A percentile compares a stretch with the other conserved stretches of the same genome.
Conservation (phyloP, 805 yeast genomes). For the Schwanniomyces polymorphus region DNA sequence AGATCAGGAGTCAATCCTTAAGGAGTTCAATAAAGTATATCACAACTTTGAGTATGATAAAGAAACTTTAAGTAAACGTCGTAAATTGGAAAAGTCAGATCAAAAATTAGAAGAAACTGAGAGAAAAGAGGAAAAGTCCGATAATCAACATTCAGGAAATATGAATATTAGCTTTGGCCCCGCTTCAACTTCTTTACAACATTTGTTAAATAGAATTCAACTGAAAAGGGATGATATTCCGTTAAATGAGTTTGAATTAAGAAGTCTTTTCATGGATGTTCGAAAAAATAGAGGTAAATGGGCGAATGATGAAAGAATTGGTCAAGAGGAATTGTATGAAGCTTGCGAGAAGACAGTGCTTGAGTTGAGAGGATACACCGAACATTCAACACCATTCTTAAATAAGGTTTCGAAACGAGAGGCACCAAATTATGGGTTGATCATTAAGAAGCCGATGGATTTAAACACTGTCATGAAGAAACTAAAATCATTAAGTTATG, state of each 20-base stretch:
- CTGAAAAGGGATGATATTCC: constrained; percentile 71
- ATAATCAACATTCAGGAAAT: constrained; percentile 14
- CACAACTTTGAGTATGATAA: constrained; percentile 75
- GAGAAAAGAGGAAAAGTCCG: constrained; percentile 6
- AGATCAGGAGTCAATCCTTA: constrained; percentile 49
- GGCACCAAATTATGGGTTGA: constrained; percentile 92
- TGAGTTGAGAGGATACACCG: constrained; percentile 88
- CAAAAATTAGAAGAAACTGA: constrained; percentile 52
- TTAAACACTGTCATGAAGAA: constrained; percentile 91
- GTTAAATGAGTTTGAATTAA: constrained; percentile 78
- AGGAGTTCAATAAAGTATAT: constrained; percentile 69
- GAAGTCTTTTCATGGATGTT: constrained; percentile 86
- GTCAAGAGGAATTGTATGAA: constrained; percentile 96
- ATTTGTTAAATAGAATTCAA: constrained; percentile 76
- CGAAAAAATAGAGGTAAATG: constrained; percentile 94
- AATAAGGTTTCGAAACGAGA: constrained; percentile 97
- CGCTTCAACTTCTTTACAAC: constrained; percentile 56
- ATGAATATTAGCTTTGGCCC: constrained; percentile 37
- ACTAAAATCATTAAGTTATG: constrained; percentile 77
- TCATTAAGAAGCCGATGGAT: constrained; percentile 95
- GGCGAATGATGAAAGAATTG: constrained; percentile 94
- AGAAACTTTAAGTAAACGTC: constrained; percentile 72
- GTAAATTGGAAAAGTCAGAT: constrained; percentile 79
- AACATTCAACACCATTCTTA: constrained; percentile 93
- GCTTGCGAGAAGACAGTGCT: constrained; percentile 94